phyloP scores from a whole-genome alignment of 2,329 filamentous ascomycete genomes.

The Alternaria alternata region DNA sequence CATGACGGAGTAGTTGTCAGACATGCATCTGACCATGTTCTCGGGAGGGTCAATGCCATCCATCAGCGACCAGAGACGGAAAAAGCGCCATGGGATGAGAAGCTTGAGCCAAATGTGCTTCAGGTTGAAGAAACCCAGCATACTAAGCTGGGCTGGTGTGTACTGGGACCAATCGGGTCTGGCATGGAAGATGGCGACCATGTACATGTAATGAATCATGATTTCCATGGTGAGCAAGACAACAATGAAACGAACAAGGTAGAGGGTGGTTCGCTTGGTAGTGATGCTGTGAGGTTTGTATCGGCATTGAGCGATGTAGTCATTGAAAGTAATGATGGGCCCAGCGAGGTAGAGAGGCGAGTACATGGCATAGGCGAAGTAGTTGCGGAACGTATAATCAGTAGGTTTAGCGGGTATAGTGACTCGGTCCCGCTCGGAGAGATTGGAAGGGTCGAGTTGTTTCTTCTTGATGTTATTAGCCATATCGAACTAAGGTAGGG shows the following conservation, averaged over 20 bases:
- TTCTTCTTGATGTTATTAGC: constrained; percentile 91
- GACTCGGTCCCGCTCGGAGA: constrained; percentile 90
- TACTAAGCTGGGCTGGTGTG: constrained; percentile 83
- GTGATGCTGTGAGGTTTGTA: constrained; percentile 77
- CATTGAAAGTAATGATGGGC: constrained; percentile 96
- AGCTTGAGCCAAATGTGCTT: constrained; percentile 98
- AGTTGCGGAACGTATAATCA: constrained; percentile 85
- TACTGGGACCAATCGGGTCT: constrained; percentile 82
- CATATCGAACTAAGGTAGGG: constrained; percentile 14
- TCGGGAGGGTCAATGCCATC: constrained; percentile 95
- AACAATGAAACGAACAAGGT: constrained; percentile 82
- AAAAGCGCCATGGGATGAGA: constrained; percentile 96
- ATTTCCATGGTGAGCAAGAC: constrained; percentile 85
- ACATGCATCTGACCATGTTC: constrained; percentile 98
- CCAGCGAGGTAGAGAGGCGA: constrained; percentile 92
- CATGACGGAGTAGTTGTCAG: constrained; percentile 88
- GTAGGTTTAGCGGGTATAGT: constrained; percentile 72
- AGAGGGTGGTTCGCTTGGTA: constrained; percentile 74
- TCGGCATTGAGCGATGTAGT: constrained; percentile 88
- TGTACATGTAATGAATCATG: constrained; percentile 89
- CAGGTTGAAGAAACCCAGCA: constrained; percentile 95
- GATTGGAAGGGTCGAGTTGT: constrained; percentile 84
- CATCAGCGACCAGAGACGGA: constrained; percentile 91
- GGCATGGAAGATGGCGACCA: constrained; percentile 87
- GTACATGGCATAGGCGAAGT: constrained; percentile 88